Base-by-base conservation (phyloP, 345 rosid species). In the Ricinus communis region DNA sequence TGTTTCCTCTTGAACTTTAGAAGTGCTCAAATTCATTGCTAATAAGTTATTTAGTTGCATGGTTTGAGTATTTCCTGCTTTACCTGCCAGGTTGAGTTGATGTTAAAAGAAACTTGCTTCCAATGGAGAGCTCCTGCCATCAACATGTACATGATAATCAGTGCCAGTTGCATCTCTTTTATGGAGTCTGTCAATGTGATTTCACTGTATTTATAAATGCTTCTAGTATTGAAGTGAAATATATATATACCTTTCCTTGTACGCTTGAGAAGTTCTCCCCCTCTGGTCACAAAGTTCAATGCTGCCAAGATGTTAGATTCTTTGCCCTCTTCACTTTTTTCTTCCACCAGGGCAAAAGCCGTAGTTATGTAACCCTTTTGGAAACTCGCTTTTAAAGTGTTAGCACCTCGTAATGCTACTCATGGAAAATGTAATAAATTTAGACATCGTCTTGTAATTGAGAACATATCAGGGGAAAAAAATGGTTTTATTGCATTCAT, bases 181-280 rank as follows among this genome's bases (percentile, higher is more conserved):
- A n/a, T 66, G 15, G 30, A 15, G 31, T 27, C 7, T 70, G 50
- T 33, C 14, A 16, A 1, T 7, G 40, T 33, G 28, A 19, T 55
- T 33, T 22, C 24, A 15, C 19, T 0, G 38, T 14, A 31, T n/a
- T n/a, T n/a, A n/a, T 50, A 19, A 22, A 59, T 64, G 18, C 19
- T 38, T 19, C 25, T 45, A 16, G 47, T 25, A 59, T 57, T 46
- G 28, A 43, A 22, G 50, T 27, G 28, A 27, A 74, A 22, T n/a
- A 9, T n/a, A n/a, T 66, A n/a, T 41, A 2, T 77, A 93, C 98
- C 98, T 91, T 93, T 90, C 76, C 98, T 88, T 47, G 98, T 93
- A 36, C 91, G 90, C 84, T 93, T 93, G 57, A 93, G 88, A 59
- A 93, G 93, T 71, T 91, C 97, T 60, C 88, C 98, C n/a, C 98